phyloP scores from a whole-genome alignment of 345 rosid species.

The Melaleuca quinquenervia region DNA sequence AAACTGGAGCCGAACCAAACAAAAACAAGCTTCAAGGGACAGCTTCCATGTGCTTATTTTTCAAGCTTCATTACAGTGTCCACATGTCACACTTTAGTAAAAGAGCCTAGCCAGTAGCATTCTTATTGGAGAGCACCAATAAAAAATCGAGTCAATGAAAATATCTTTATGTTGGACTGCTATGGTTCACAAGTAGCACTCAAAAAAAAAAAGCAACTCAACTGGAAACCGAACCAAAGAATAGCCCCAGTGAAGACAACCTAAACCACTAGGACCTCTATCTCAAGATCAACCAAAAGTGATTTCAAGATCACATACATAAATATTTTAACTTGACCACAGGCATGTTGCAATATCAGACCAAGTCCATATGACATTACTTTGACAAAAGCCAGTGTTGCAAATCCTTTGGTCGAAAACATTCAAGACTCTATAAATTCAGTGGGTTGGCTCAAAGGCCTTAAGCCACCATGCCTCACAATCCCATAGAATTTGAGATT shows the following conservation, averaged over 20 bases:
- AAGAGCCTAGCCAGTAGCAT: neutral
- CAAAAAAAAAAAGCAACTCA: neutral
- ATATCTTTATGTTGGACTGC: neutral
- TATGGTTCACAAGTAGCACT: neutral
- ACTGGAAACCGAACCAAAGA: neutral
- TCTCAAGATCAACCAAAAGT: neutral
- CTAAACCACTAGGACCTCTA: neutral
- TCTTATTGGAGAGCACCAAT: neutral
- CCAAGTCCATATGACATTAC: neutral
- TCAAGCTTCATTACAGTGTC: neutral
- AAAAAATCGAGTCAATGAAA: neutral
- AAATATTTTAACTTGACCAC: neutral
- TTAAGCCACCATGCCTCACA: neutral
- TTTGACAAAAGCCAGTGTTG: neutral
- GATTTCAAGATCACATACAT: neutral
- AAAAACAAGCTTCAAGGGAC: neutral
- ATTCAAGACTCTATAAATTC: neutral
- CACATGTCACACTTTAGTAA: neutral
- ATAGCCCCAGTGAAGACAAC: neutral
- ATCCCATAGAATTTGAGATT: neutral
- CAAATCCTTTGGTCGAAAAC: neutral
- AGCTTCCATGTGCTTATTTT: neutral
- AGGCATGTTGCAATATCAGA: neutral
- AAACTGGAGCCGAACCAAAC: neutral
- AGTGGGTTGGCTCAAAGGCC: neutral